Evolutionary conservation across 768 basidiomycete species (phyloP).

Genomic region (Exsudoporus frostii): DNA sequence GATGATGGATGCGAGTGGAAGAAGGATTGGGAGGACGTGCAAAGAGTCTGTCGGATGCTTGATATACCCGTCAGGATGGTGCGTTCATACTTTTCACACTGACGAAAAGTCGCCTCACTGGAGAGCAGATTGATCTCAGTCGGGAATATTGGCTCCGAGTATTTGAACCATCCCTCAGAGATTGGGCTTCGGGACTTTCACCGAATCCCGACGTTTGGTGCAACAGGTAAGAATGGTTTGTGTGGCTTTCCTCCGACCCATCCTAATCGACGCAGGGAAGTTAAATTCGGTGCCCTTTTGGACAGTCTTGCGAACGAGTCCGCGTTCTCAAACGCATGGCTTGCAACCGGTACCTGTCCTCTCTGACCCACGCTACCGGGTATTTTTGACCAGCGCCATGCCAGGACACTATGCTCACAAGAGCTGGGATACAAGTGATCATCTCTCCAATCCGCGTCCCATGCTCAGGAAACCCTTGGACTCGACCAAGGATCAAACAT

Average conservation of each 20-base stretch:
- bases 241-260: neutral
- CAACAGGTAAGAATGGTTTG: constrained; percentile 55
- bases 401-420: constrained; percentile 87
- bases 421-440: constrained; percentile 37
- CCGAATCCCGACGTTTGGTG: constrained; percentile 95
- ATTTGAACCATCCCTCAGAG: constrained; percentile 78
- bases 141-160: constrained; percentile 89
- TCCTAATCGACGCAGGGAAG: constrained; percentile 52
- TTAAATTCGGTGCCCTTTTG: constrained; percentile 86
- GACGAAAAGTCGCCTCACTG: constrained; percentile 3
- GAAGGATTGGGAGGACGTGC: constrained; percentile 91
- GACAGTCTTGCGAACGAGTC: constrained; percentile 48
- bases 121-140: constrained; percentile 74
- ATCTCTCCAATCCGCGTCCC: constrained; percentile 35
- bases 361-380: neutral
- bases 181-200: constrained; percentile 77
- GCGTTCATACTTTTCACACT: neutral
- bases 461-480: constrained; percentile 57
- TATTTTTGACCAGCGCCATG: neutral
- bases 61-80: constrained; percentile 78
- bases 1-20: constrained; percentile 95
- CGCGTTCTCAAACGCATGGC: constrained; percentile 47
- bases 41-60: constrained; percentile 67
- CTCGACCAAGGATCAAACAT: constrained; percentile 81
- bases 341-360: constrained; percentile 70